phyloP scores from a whole-genome alignment of 2,329 filamentous ascomycete species.

The Colletotrichum plurivorum region DNA sequence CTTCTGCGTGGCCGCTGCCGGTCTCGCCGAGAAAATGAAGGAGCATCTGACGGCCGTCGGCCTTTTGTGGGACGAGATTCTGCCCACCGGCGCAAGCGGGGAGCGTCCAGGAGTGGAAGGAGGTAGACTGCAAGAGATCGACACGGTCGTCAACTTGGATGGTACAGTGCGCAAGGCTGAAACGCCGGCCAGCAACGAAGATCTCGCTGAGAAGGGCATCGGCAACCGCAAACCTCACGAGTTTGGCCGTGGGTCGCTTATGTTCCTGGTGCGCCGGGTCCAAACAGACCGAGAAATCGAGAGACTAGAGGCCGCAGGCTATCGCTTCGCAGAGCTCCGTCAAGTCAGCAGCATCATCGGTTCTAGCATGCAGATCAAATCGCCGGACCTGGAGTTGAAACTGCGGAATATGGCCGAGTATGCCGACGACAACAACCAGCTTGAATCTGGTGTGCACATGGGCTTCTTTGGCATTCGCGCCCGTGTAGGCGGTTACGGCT shows the following conservation, averaged over 20 bases:
- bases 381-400: conserved; percentile 71
- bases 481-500: conserved; percentile 66
- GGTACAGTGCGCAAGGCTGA: conserved; percentile 37
- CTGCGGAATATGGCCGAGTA: conserved; percentile 76
- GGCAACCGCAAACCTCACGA: conserved; percentile 46
- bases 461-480: conserved; percentile 72
- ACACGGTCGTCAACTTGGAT: conserved; percentile 29
- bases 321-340: conserved; percentile 79
- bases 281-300: conserved; percentile 70
- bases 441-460: conserved; percentile 68
- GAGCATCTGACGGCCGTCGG: conserved; percentile 75
- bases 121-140: conserved; percentile 22
- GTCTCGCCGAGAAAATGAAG: conserved; percentile 78
- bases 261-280: conserved; percentile 82
- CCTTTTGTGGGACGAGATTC: conserved; percentile 81
- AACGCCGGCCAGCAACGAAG: conserved; percentile 45
- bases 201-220: conserved; percentile 58
- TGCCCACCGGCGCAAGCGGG: conserved; percentile 70
- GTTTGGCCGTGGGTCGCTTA: conserved; percentile 81
- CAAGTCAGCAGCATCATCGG: conserved; percentile 79
- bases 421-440: conserved; percentile 60
- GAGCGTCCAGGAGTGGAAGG: conserved; percentile 40
- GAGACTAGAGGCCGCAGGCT: conserved; percentile 79
- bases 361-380: conserved; percentile 80
- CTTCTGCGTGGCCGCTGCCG: conserved; percentile 84